These are phyloP conservation scores for Candida gigantensis DNA, from an alignment of 1,139 yeast species.

Conservation along the genomic window DNA sequence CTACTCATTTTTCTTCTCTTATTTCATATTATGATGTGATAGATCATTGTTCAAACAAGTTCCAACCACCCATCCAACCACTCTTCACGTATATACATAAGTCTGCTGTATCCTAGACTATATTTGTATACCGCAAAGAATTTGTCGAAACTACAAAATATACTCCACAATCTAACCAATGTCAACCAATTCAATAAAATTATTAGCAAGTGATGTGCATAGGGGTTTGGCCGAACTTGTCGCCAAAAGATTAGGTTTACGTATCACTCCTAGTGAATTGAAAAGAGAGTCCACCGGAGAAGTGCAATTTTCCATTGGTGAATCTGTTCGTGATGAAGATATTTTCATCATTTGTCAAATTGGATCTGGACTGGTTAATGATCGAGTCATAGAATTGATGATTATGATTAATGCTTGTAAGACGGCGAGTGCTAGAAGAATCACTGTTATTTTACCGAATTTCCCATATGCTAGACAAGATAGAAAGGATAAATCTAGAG, in stretches of 20 bases:
- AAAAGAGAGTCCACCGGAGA: constrained; percentile 73
- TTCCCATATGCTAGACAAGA: constrained; percentile 86
- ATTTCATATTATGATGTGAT: too few species aligned
- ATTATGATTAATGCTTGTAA: constrained; percentile 76
- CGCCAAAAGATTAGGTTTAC: constrained; percentile 62
- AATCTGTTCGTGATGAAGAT: constrained; percentile 93
- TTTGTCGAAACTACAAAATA: too few species aligned
- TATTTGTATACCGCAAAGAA: too few species aligned
- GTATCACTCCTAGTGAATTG: constrained; percentile 64
- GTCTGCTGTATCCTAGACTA: too few species aligned
- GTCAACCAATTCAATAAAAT: constrained; percentile 84
- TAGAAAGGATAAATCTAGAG: constrained; percentile 77
- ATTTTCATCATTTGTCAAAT: constrained; percentile 91
- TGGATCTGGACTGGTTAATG: constrained; percentile 79
- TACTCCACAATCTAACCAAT: constrained; percentile 25
- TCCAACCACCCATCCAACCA: too few species aligned
- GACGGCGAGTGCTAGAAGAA: constrained; percentile 76
- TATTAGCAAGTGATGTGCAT: constrained; percentile 88
- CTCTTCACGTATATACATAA: too few species aligned
- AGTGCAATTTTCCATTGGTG: constrained; percentile 76
- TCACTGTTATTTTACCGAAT: constrained; percentile 77
- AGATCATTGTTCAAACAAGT: too few species aligned
- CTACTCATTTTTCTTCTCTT: too few species aligned
- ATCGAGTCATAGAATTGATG: constrained; percentile 68
- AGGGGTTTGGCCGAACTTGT: constrained; percentile 82